These are phyloP conservation scores for Rhinocladiella mackenziei DNA, from an alignment of 2,329 filamentous ascomycete species.

Conservation along the genomic window DNA sequence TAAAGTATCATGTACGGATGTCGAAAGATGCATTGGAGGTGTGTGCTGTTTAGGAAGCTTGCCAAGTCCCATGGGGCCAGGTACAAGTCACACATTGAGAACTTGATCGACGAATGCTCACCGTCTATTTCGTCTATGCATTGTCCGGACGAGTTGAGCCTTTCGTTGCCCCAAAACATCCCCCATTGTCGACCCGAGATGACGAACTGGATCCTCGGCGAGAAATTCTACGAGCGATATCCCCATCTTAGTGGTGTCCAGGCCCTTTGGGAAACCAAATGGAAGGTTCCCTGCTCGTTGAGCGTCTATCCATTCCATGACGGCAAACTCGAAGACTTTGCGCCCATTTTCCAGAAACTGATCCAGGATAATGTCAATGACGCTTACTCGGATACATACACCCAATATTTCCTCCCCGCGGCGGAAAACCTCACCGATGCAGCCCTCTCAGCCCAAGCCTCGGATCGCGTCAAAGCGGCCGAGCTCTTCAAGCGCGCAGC, in stretches of 20 bases:
- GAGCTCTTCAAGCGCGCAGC: conserved; percentile 68
- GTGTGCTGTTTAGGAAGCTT: too few species aligned
- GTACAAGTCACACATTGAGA: neutral
- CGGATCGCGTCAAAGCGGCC: conserved; percentile 51
- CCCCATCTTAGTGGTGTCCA: conserved; percentile 42
- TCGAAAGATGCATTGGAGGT: too few species aligned
- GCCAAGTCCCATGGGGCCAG: too few species aligned
- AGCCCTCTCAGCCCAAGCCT: conserved; percentile 49
- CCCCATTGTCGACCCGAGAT: conserved; percentile 6
- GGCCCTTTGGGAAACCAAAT: conserved; percentile 70
- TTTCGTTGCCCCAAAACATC: neutral
- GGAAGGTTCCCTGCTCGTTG: conserved; percentile 62
- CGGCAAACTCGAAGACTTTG: conserved; percentile 63
- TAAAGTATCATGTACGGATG: neutral
- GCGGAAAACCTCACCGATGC: conserved; percentile 54
- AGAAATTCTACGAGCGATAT: conserved; percentile 26
- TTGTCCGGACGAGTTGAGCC: neutral
- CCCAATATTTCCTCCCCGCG: conserved; percentile 57
- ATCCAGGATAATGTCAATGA: conserved; percentile 60
- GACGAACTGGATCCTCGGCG: conserved; percentile 27
- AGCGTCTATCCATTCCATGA: conserved; percentile 73
- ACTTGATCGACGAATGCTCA: conserved; percentile 1
- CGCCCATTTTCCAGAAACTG: conserved; percentile 61
- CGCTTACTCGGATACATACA: conserved; percentile 62
- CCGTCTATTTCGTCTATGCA: conserved; percentile 3